phyloP scores from a whole-genome alignment of 106 monocot species.

The Allium fistulosum region DNA sequence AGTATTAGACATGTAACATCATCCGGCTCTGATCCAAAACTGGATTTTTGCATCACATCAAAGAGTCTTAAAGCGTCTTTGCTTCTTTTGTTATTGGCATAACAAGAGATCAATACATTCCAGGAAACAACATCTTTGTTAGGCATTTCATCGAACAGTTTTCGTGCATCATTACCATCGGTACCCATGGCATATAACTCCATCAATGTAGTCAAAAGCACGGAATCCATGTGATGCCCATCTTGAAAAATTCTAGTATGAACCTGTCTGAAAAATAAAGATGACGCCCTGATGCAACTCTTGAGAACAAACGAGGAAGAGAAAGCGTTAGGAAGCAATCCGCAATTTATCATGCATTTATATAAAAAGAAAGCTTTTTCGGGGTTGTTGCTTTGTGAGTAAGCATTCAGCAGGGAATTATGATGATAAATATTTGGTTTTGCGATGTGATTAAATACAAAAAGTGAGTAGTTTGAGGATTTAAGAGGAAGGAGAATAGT shows the following conservation, averaged over 20 bases:
- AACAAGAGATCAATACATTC: constrained; percentile 77
- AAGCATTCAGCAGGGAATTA: constrained; percentile 33
- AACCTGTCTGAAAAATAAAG: constrained; percentile 33
- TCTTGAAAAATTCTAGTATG: constrained; percentile 40
- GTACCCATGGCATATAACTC: constrained; percentile 29
- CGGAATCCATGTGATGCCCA: constrained; percentile 49
- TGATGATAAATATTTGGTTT: constrained; percentile 26
- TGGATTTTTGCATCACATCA: constrained; percentile 41
- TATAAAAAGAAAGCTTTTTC: constrained; percentile 30
- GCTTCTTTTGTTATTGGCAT: constrained; percentile 22
- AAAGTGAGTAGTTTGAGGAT: constrained; percentile 4
- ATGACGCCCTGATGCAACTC: constrained; percentile 19
- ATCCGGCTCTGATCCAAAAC: constrained; percentile 29
- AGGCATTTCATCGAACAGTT: constrained; percentile 61
- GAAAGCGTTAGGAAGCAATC: constrained; percentile 30
- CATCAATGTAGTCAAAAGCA: constrained; percentile 55
- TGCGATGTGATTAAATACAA: constrained; percentile 22
- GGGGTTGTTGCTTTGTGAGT: constrained; percentile 20
- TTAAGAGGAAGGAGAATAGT: constrained; percentile 3
- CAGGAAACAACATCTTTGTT: constrained; percentile 48
- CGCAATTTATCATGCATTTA: constrained; percentile 23
- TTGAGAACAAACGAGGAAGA: constrained; percentile 54
- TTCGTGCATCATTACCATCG: constrained; percentile 4
- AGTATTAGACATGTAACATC: constrained; percentile 58
- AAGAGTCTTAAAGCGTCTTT: constrained; percentile 52